A percentile compares a stretch with the other conserved stretches of the same genome.
phyloP scores from a whole-genome alignment of 805 yeast species.

The Wickerhamiella brachini region DNA sequence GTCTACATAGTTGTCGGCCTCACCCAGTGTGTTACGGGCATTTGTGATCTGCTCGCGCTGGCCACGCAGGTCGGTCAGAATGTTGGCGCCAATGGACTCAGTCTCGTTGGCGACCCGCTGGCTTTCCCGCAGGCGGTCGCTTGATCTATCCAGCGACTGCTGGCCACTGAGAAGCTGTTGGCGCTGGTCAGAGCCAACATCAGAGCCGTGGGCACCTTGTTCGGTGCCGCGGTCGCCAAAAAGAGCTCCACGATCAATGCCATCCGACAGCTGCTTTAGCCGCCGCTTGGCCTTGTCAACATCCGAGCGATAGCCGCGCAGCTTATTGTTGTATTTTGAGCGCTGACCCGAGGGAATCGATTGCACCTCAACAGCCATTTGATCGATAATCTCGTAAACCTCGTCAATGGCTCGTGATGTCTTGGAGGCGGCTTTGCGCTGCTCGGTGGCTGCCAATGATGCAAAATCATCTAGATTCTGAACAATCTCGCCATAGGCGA shows the following conservation, averaged over 20 bases:
- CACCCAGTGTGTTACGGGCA: slow-evolving; percentile 70
- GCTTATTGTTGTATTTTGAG: slow-evolving; percentile 55
- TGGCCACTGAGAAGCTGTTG: slow-evolving; percentile 67
- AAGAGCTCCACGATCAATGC: slow-evolving; percentile 55
- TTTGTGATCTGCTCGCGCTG: slow-evolving; percentile 87
- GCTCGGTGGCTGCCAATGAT: slow-evolving; percentile 29
- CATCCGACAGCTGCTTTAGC: slow-evolving; percentile 43
- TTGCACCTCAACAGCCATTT: slow-evolving; percentile 76
- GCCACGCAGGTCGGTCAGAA: slow-evolving; percentile 73
- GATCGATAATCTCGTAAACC: slow-evolving; percentile 67
- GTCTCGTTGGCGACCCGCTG: slow-evolving; percentile 88
- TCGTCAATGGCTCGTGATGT: slow-evolving; percentile 43
- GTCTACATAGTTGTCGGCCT: slow-evolving; percentile 90
- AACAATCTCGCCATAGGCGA: slow-evolving; percentile 55
- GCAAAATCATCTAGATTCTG: slow-evolving; percentile 46
- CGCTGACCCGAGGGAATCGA: slow-evolving; percentile 65
- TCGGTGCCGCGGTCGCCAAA: slow-evolving; percentile 42
- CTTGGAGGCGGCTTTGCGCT: slow-evolving; percentile 20
- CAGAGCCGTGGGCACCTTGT: slow-evolving; percentile 10
- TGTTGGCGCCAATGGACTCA: slow-evolving; percentile 80
- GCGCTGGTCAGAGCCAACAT: slow-evolving; percentile 49
- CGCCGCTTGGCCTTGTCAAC: slow-evolving; percentile 41
- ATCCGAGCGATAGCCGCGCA: slow-evolving; percentile 56
- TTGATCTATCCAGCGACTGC: slow-evolving; percentile 65
- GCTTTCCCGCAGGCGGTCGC: slow-evolving; percentile 73